Evolutionary conservation across 257 asterid species (phyloP), one percentile per base, ranked within the genome.

Genomic region (Solanum virginianum): DNA sequence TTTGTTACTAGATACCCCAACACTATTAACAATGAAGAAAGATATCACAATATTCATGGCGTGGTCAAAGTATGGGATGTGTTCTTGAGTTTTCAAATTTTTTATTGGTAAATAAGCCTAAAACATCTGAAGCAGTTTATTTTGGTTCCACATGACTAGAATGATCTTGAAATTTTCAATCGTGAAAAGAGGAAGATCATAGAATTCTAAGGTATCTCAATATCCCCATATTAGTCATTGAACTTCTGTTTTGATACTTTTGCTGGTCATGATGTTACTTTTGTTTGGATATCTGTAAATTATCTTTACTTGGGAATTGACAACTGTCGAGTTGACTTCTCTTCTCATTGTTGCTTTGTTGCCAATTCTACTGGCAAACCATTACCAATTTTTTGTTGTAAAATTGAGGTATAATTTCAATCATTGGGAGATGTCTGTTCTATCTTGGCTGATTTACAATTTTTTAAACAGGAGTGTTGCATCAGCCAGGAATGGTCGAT

Each of bases 401-500:
- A 55, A 39, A 80, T 60, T 39, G 57, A 9, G 74, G 71, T 56
- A 15, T 75, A 72, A 56, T 53, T 57, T 81, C 57, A 22, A 3
- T 45, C 49, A 15, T 53, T 53, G 3, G 29, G 83, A 55, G 62
- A 80, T 53, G 11, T 81, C 71, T 60, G 43, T 85, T 54, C 66
- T 39, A 41, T 2, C 60, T 84, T 29, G 47, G 24, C 83, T 79
- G 83, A 51, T 9, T 80, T 84, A 45, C 65, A n/a, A 24, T 49
- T 0, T 79, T 36, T 75, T 51, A 75, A 84, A 65, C 92, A 87
- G 92, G 88, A 80, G 89, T 81, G 68, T 87, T 71, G 82, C 90
- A 7, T 82, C 91, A 51, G 79, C 91, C 6, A 87, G 88, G 91
- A 90, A 89, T 88, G 90, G 87, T 45, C 90, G 96, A n/a, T 88